Percentiles rank a stretch among this genome's conserved stretches.
Conservation (phyloP, 2,329 filamentous ascomycete genomes). For the Epichloe sp. region DNA sequence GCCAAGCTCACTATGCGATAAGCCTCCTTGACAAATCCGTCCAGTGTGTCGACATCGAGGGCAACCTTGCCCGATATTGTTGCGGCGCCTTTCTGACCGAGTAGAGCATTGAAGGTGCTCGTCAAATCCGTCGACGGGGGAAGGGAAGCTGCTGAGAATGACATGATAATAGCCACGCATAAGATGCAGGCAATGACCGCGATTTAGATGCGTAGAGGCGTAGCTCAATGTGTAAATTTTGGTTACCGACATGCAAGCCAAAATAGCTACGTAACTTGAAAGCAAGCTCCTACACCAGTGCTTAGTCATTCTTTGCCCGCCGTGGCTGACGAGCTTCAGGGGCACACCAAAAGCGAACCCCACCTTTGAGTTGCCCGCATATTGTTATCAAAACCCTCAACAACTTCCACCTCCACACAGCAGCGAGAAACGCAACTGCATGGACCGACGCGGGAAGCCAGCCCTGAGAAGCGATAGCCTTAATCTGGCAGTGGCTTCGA, state of each 20-base stretch:
- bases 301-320: constrained; percentile 1
- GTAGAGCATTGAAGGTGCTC: constrained; percentile 52
- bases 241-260: background rate
- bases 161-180: background rate
- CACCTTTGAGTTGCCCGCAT: no score
- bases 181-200: no score
- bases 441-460: no score
- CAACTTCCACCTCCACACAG: no score
- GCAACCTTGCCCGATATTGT: constrained; percentile 31
- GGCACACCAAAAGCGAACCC: no score
- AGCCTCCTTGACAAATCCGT: constrained; percentile 87
- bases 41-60: constrained; percentile 37
- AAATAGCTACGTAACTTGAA: constrained; percentile 1
- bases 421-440: no score
- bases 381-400: no score
- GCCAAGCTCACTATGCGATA: constrained; percentile 64
- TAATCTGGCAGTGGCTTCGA: no score
- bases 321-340: no score
- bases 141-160: constrained; percentile 3
- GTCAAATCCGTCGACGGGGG: constrained; percentile 47
- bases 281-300: background rate
- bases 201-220: background rate
- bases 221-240: background rate
- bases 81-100: constrained; percentile 41
- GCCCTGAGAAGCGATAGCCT: no score